Evolutionary conservation across 768 basidiomycete species (phyloP), one percentile per base, ranked within the genome.

Genomic region (Hortiboletus flavorubellus): DNA sequence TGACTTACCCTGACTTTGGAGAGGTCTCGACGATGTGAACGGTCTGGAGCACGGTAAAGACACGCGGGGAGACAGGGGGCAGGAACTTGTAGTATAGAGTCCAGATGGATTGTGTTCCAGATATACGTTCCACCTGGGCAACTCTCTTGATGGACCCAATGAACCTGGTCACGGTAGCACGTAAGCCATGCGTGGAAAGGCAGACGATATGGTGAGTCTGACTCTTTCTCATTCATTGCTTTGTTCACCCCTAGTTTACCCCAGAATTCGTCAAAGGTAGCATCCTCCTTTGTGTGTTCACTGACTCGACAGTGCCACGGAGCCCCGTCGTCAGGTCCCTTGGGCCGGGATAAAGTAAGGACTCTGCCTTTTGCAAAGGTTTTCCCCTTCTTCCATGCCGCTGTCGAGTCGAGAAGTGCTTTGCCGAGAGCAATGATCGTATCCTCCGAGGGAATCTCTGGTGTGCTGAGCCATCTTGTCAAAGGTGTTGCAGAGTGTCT

Each of bases 41-140:
- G n/a, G 85, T 78, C 64, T 89, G 87, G 38, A 90, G 69, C 35
- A 85, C 86, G 2, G 88, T 90, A 69, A 91, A 92, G 21, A 87
- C 79, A 14, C 89, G 83, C 10, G 88, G 83, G 4, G 87, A 84
- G 18, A 91, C 70, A 3, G 88, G 83, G 7, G 86, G 81, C 1
- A 81, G 74, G 70, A 91, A 88, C 3, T 78, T 85, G 70, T 92
- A 92, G 68, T 83, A 81, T 56, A 87, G 58, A 0, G 85, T 79
- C 88, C 87, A 91, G 57, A 91, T 82, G 3, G 76, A 73, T 47
- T 85, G 80, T 3, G 78, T 85, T 11, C 80, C 75, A 0, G 87
- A 88, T 41, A 91, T 66, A 26, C 78, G 77, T 68, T 85, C 83
- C 59, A 91, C 73, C 59, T 79, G 75, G 4, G 78, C 78, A 2